These are phyloP conservation scores for Saccharomycopsis amapae DNA, from an alignment of 805 yeast species.

Conservation along the genomic window DNA sequence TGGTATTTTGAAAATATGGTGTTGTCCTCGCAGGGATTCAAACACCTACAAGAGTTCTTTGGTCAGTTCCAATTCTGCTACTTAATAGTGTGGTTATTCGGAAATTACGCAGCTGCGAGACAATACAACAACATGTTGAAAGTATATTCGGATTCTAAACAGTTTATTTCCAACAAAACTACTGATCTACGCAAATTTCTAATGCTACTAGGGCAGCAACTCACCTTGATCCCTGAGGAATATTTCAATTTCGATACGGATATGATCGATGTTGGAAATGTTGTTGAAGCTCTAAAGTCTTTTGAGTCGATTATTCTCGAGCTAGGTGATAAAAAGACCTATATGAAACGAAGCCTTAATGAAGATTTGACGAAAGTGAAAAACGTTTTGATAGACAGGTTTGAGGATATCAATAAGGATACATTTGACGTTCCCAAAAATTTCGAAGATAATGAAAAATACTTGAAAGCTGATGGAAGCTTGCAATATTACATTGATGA, in stretches of 20 bases:
- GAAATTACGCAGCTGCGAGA: slow-evolving; percentile 54
- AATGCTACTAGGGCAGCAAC: neutral
- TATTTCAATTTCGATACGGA: neutral
- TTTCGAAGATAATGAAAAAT: neutral
- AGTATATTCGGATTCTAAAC: neutral
- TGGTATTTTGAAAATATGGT: slow-evolving; percentile 42
- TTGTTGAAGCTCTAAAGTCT: neutral
- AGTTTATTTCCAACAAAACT: neutral
- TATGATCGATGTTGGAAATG: neutral
- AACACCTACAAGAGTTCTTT: slow-evolving; percentile 26
- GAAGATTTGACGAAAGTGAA: neutral
- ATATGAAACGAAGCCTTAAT: neutral
- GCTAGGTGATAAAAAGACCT: neutral
- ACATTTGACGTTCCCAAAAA: neutral
- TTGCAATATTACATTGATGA: neutral
- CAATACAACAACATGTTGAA: slow-evolving; percentile 33
- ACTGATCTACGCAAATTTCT: neutral
- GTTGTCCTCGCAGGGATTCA: slow-evolving; percentile 24
- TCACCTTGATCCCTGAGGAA: neutral
- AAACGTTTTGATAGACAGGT: neutral
- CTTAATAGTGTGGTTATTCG: slow-evolving; percentile 43
- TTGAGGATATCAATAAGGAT: neutral
- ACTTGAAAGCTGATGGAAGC: neutral
- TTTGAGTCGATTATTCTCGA: neutral
- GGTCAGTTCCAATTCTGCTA: slow-evolving; percentile 52